Conservation (phyloP, 2,329 filamentous ascomycete genomes). For the Claviceps sp. region DNA sequence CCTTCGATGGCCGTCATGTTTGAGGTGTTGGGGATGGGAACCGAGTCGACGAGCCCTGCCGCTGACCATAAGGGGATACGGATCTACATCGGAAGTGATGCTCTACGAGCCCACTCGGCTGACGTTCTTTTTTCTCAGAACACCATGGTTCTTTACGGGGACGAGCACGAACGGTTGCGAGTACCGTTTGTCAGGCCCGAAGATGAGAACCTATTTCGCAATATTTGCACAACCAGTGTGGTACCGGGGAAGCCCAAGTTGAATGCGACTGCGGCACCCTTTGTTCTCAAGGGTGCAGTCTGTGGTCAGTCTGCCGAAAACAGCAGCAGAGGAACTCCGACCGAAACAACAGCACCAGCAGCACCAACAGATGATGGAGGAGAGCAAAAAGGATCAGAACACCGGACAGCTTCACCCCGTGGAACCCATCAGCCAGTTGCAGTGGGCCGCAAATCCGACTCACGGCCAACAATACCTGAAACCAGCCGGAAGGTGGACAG, state of each 20-base stretch:
- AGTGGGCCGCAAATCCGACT: conserved; percentile 20
- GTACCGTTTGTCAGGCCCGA: conserved; percentile 89
- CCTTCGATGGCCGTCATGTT: conserved; percentile 74
- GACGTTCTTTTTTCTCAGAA: conserved; percentile 90
- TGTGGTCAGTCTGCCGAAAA: conserved; percentile 16
- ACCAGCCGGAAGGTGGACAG: conserved; percentile 31
- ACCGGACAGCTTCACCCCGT: conserved; percentile 21
- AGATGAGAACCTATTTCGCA: conserved; percentile 67
- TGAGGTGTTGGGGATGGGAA: conserved; percentile 44
- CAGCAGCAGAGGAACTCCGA: neutral
- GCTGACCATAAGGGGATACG: conserved; percentile 51
- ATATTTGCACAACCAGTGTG: conserved; percentile 52
- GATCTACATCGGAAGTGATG: conserved; percentile 82
- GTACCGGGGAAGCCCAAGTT: conserved; percentile 42
- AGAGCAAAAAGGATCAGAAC: conserved; percentile 11
- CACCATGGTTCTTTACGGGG: conserved; percentile 73
- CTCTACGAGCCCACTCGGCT: conserved; percentile 71
- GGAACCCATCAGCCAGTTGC: conserved; percentile 22
- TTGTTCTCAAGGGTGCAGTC: conserved; percentile 22
- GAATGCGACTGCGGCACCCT: conserved; percentile 37
- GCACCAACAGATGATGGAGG: conserved; percentile 4
- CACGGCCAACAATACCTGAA: conserved; percentile 27
- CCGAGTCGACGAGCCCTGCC: conserved; percentile 26
- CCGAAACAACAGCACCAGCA: conserved; percentile 5
- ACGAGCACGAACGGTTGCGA: conserved; percentile 73